Conservation (phyloP, 2,329 filamentous ascomycete species). For the Neopestalotiopsis sp. region DNA sequence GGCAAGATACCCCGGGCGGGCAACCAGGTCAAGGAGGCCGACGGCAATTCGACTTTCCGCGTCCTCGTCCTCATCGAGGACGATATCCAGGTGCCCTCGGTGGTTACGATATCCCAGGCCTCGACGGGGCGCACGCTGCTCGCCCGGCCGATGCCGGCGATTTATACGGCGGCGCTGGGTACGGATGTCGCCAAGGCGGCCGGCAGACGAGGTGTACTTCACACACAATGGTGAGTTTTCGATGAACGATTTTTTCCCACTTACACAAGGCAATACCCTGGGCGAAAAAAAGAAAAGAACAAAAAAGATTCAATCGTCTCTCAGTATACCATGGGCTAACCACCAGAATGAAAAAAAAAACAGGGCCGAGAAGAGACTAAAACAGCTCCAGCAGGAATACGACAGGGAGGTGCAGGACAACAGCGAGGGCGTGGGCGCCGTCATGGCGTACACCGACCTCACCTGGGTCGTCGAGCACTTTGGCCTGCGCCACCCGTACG, state of each 20-base stretch:
- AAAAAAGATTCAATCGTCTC: neutral
- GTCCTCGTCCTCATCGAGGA: constrained; percentile 84
- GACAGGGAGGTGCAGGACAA: constrained; percentile 74
- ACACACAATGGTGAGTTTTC: constrained; percentile 70
- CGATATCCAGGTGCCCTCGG: constrained; percentile 71
- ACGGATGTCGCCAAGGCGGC: constrained; percentile 63
- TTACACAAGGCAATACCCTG: neutral
- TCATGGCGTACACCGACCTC: constrained; percentile 84
- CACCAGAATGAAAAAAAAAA: neutral
- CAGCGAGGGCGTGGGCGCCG: constrained; percentile 79
- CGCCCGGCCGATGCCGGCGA: constrained; percentile 83
- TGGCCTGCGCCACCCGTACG: constrained; percentile 56
- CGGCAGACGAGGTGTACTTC: constrained; percentile 81
- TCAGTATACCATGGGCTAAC: neutral
- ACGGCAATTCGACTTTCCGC: constrained; percentile 55
- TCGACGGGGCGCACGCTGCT: constrained; percentile 45
- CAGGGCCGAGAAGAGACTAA: constrained; percentile 77
- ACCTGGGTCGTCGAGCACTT: constrained; percentile 88
- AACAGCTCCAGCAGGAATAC: constrained; percentile 78
- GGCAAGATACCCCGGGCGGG: constrained; percentile 69
- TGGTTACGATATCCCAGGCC: constrained; percentile 67
- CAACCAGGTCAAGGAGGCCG: constrained; percentile 66
- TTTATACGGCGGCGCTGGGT: constrained; percentile 79
- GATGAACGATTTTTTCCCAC: too few species aligned
- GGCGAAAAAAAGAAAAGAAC: neutral